Conservation (phyloP, 768 basidiomycete genomes). For the Pleurotus salmoneostramineus region DNA sequence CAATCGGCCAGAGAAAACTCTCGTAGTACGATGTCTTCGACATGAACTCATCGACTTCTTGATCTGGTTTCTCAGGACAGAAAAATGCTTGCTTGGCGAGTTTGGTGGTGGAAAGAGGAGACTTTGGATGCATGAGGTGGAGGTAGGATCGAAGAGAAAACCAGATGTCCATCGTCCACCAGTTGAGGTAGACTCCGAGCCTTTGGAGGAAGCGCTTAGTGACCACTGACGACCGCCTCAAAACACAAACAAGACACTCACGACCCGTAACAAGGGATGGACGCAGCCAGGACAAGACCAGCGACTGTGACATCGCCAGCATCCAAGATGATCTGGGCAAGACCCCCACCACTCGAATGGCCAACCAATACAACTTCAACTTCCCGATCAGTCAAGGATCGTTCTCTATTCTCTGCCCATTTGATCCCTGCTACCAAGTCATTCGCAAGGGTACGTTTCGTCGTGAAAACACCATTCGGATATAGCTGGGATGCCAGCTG, state of each 20-base stretch:
- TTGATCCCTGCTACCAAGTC: background rate
- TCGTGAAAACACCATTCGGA: constrained; percentile 1
- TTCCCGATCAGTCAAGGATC: background rate
- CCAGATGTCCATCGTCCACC: constrained; percentile 1
- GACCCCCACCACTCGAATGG: constrained; percentile 3
- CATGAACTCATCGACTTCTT: background rate
- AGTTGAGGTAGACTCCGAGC: background rate
- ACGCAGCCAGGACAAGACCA: background rate
- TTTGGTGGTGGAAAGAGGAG: background rate
- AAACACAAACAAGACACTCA: background rate
- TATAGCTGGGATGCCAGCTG: constrained; percentile 2
- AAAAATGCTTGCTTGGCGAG: background rate
- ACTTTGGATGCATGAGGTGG: background rate
- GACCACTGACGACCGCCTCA: too few species aligned
- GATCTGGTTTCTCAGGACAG: background rate
- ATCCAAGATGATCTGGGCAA: constrained; percentile 1
- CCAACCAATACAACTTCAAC: background rate
- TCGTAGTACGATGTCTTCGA: background rate
- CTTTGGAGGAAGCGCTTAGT: background rate
- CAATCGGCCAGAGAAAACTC: constrained; percentile 1
- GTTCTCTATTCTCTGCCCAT: background rate
- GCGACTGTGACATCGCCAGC: background rate
- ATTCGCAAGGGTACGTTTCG: background rate
- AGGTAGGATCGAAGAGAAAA: background rate
- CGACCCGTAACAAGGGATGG: constrained; percentile 1